Evolutionary conservation across 164 flowering plant genomes (phyloP), one percentile per base, ranked within the genome.

Genomic region (Annona cherimola): DNA sequence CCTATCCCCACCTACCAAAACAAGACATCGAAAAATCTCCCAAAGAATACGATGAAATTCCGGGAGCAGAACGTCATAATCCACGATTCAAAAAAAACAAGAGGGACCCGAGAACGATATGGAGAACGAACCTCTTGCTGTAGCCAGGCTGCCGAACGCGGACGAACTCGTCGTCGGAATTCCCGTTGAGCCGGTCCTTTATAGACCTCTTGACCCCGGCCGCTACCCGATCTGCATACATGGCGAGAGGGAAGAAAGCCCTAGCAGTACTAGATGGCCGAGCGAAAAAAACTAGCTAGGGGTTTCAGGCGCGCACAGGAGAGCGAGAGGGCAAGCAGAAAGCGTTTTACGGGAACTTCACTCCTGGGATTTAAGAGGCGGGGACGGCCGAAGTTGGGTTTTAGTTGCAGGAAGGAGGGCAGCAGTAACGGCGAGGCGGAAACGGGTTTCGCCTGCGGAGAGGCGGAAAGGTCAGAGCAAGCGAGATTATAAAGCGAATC

Each of bases 221-320:
- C 9, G 44, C 61, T 3, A 75, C 73, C 50, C 73, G 78, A 77
- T 80, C 83, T 45, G 83, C 79, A 42, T 80, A 78, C 83, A 80
- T 80, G 3, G 63, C 62, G 16, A 19, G 54, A n/a, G 54, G n/a
- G 11, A 39, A 12, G 67, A 35, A 61, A 61, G 8, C 63, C 20
- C 63, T 61, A 61, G 35, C 12, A 54, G 12, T 1, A 54, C 2
- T 8, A 7, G 4, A 20, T n/a, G 63, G n/a, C 35, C 5, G 57
- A 9, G 1, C 57, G 57, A 16, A 50, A 50, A 50, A 50, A 11
- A 11, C 57, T 50, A 12, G 57, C 57, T 50, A 12, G 57, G 57
- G 0, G 9, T 7, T 50, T 11, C 14, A 8, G 3, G 9, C 57
- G 9, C 57, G 35, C 35, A 1, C 35, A 26, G 35, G 35, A 26